These are phyloP conservation scores for Obelidium mucronatum DNA, from an alignment of 192 early-diverging fungal species.

Conservation along the genomic window DNA sequence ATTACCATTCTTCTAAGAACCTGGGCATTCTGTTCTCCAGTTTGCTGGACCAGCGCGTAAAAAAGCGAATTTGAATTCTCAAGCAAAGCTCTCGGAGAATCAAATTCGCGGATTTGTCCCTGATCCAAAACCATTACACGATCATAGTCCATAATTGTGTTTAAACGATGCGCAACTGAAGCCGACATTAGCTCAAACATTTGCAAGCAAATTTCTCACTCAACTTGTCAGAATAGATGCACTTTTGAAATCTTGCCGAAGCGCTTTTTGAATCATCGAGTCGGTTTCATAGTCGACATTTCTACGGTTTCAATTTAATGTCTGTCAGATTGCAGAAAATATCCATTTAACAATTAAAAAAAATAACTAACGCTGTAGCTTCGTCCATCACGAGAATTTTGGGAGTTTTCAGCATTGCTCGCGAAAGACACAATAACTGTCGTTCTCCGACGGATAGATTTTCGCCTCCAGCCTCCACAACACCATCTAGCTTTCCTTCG, in stretches of 20 bases:
- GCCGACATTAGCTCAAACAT: too few relatives aligned
- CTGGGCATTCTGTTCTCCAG: constrained; percentile 46
- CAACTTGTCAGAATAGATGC: constrained; percentile 60
- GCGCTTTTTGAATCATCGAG: constrained; percentile 71
- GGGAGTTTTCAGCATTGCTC: constrained; percentile 58
- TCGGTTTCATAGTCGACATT: constrained; percentile 84
- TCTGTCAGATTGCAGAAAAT: too few relatives aligned
- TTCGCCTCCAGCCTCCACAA: constrained; percentile 82
- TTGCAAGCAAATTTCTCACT: too few relatives aligned
- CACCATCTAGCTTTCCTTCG: constrained; percentile 66
- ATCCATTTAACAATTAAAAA: too few relatives aligned
- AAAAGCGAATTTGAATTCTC: constrained; percentile 36
- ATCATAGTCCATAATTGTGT: constrained; percentile 58
- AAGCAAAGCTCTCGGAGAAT: constrained; percentile 59
- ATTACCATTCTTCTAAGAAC: constrained; percentile 11
- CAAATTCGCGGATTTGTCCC: constrained; percentile 59
- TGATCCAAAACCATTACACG: constrained; percentile 54
- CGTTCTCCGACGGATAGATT: constrained; percentile 86
- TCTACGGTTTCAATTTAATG: constrained; percentile 70
- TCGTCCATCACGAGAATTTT: constrained; percentile 62
- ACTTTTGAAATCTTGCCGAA: constrained; percentile 70
- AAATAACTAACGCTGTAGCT: constrained; percentile 48
- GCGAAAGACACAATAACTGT: constrained; percentile 63
- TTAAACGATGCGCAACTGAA: constrained; percentile 50
- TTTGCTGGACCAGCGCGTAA: constrained; percentile 48